Percentiles rank a stretch among this genome's conserved stretches.
Evolutionary conservation across 257 asterid species (phyloP).

Genomic region (Penstemon barbatus): DNA sequence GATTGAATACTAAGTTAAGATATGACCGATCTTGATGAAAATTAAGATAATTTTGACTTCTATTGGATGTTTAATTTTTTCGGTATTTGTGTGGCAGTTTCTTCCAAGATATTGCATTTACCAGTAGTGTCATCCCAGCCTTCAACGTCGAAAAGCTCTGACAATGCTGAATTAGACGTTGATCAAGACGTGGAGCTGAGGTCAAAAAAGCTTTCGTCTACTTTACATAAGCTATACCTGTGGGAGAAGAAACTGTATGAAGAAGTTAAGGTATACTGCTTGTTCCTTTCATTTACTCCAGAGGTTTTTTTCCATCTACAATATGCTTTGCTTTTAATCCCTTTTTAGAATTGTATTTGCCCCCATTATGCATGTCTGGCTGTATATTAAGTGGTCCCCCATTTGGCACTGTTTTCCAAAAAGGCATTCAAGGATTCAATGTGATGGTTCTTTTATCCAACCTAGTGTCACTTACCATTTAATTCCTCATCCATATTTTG

Average conservation of each 20-base stretch:
- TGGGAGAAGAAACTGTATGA: conserved; percentile 98
- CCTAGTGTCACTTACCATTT: conserved; percentile 28
- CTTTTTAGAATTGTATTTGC: conserved; percentile 28
- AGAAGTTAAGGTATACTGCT: conserved; percentile 80
- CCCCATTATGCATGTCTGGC: conserved; percentile 30
- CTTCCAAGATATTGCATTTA: conserved; percentile 76
- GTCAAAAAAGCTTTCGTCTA: conserved; percentile 78
- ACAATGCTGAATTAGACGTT: conserved; percentile 49
- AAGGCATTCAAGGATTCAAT: conserved; percentile 31
- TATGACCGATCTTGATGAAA: conserved; percentile 14
- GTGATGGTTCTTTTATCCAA: conserved; percentile 29
- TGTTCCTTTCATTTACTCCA: conserved; percentile 18
- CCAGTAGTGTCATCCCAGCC: conserved; percentile 61
- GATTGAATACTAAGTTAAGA: background rate
- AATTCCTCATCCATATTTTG: conserved; percentile 29
- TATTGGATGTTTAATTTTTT: conserved; percentile 23
- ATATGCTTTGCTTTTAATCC: conserved; percentile 30
- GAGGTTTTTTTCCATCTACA: conserved; percentile 6
- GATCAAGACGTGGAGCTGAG: conserved; percentile 62
- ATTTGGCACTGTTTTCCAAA: conserved; percentile 29
- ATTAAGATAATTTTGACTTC: conserved; percentile 15
- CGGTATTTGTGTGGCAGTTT: conserved; percentile 48
- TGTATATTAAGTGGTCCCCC: conserved; percentile 43
- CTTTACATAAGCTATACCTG: conserved; percentile 76
- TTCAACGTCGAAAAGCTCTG: conserved; percentile 57